Conservation (phyloP, 768 basidiomycete genomes). For the Candolleomyces efflorescens region DNA sequence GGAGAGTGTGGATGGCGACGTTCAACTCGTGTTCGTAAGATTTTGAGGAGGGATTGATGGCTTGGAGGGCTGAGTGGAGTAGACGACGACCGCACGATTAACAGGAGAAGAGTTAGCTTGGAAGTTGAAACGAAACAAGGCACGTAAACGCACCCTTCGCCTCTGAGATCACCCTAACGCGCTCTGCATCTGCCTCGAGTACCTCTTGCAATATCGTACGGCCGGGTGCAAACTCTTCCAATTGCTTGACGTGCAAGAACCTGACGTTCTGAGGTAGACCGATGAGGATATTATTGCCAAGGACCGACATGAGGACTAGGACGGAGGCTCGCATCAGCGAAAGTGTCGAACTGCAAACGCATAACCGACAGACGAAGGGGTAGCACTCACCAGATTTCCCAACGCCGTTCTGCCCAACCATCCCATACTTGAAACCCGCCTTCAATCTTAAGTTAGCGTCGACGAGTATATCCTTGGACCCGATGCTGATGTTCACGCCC, state of each 20-base stretch:
- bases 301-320: conserved; percentile 25
- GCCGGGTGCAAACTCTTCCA: conserved; percentile 24
- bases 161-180: conserved; percentile 23
- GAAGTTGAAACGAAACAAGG: no score
- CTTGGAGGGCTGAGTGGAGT: conserved; percentile 19
- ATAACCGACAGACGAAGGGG: neutral
- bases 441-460: conserved; percentile 52
- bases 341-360: neutral
- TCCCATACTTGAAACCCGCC: conserved; percentile 43
- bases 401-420: conserved; percentile 54
- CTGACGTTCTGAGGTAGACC: conserved; percentile 30
- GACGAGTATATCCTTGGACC: conserved; percentile 42
- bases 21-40: conserved; percentile 18
- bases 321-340: neutral
- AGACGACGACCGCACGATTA: neutral
- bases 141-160: conserved; percentile 17
- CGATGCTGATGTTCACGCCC: conserved; percentile 47
- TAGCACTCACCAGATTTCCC: conserved; percentile 44
- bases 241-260: conserved; percentile 27
- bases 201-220: conserved; percentile 24
- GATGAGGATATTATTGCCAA: conserved; percentile 26
- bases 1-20: conserved; percentile 19
- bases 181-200: conserved; percentile 22
- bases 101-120: no score
- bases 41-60: conserved; percentile 13